Conservation (phyloP, 2,329 filamentous ascomycete species). For the Fonsecaea erecta region DNA sequence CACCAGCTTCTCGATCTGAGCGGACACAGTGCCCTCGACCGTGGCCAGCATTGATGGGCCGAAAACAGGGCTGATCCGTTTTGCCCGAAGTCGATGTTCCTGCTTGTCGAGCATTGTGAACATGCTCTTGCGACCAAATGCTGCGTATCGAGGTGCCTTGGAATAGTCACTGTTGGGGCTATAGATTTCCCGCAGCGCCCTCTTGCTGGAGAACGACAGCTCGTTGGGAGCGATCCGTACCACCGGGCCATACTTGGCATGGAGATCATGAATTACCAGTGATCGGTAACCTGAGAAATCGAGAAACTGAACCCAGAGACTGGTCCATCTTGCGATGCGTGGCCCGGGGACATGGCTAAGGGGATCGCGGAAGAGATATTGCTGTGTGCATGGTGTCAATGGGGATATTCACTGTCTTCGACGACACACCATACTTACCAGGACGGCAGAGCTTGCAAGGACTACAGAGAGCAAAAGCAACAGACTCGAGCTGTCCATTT, state of each 20-base stretch:
- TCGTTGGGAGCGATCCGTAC: constrained; percentile 56
- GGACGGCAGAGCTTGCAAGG: neutral
- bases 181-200: constrained; percentile 57
- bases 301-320: constrained; percentile 1
- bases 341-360: constrained; percentile 32
- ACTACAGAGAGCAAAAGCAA: neutral
- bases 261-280: constrained; percentile 43
- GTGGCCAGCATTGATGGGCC: neutral
- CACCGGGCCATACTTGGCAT: constrained; percentile 51
- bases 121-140: constrained; percentile 34
- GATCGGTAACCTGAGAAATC: constrained; percentile 14
- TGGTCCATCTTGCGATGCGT: constrained; percentile 21
- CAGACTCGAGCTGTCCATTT: neutral
- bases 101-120: neutral
- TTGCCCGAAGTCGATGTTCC: neutral
- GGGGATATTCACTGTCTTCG: too few species aligned
- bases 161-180: constrained; percentile 51
- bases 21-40: neutral
- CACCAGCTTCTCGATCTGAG: neutral
- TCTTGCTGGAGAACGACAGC: constrained; percentile 49
- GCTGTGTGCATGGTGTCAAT: neutral
- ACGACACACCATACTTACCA: neutral
- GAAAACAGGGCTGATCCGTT: neutral
- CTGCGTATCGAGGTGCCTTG: constrained; percentile 43
- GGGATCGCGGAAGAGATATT: neutral